Evolutionary conservation across 441 rosid species (phyloP), one percentile per base, ranked within the genome.

Genomic region (Adansonia gregorii): DNA sequence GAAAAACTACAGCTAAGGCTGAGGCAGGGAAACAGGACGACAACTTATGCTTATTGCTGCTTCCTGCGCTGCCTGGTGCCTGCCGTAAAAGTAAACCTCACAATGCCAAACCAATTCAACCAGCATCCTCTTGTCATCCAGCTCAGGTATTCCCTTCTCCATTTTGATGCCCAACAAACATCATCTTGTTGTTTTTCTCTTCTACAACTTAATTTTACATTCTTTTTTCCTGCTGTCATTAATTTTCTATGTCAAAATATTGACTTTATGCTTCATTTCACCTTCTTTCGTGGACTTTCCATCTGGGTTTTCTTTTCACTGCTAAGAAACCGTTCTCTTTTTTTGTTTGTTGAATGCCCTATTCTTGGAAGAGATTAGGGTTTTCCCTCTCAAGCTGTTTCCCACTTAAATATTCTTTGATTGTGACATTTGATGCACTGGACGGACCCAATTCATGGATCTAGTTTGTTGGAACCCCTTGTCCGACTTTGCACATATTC

Each of bases 401-500:
- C 55, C 54, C 61, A 74, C 17, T 71, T 58, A 3, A 35, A 11
- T 67, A 55, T 83, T 65, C 27, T 66, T 35, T 58, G 81, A 71
- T 71, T 31, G 56, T 72, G 80, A 72, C 69, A 54, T 22, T 51
- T 65, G 78, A 78, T 80, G 72, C 68, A 74, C 56, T 64, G 74
- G 73, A 19, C 65, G 65, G 65, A 60, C 69, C 73, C 65, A 72
- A 73, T 61, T 58, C n/a, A 20, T 64, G 27, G 74, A 73, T 82
- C 39, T 74, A 22, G 59, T 60, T 49, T 14, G 7, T 60, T 82
- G 69, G 67, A 20, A 31, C 12, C 14, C 10, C 35, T 52, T 70
- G 69, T 77, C 78, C 56, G 76, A 67, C 84, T 83, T 75, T 58
- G 87, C 67, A 85, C 84, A 85, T 76, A 78, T 86, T 80, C 86